A percentile compares a stretch with the other conserved stretches of the same genome.
Evolutionary conservation across 75 land plant genomes (phyloP).

Genomic region (Sequoia sempervirens): DNA sequence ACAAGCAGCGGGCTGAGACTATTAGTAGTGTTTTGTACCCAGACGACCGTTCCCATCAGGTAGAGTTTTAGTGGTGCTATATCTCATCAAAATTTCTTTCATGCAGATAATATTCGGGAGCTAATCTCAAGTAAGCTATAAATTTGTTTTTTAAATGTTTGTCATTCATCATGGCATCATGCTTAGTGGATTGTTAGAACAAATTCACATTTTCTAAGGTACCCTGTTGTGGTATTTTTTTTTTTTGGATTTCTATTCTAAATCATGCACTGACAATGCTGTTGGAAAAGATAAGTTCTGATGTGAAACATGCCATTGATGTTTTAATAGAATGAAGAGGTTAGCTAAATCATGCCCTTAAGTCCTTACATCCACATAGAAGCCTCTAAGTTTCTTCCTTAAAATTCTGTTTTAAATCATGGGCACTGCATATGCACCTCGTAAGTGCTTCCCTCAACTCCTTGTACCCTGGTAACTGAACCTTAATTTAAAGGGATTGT

Average conservation of each 20-base stretch:
- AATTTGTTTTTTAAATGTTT: not conserved
- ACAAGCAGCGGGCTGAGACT: no score
- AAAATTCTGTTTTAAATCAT: not conserved
- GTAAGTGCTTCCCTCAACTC: not conserved
- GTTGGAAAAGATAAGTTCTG: not conserved
- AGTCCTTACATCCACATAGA: not conserved
- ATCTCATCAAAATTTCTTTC: not conserved
- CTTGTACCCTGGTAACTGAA: not conserved
- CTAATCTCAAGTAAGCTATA: not conserved
- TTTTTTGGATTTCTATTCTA: not conserved
- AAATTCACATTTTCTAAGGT: not conserved
- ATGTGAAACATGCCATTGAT: not conserved
- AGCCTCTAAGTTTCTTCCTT: not conserved
- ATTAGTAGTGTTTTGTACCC: no score
- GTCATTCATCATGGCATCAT: not conserved
- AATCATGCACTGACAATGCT: not conserved
- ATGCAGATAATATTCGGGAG: not conserved
- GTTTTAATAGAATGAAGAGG: not conserved
- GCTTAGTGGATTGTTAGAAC: not conserved
- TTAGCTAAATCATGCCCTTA: not conserved
- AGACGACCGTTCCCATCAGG: slow-evolving; percentile 26
- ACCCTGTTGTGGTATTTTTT: not conserved
- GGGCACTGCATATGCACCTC: not conserved
- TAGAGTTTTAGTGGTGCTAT: not conserved
- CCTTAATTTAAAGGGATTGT: not conserved